Conservation (phyloP, 2,329 filamentous ascomycete species). For the Fusarium gaditjirri region DNA sequence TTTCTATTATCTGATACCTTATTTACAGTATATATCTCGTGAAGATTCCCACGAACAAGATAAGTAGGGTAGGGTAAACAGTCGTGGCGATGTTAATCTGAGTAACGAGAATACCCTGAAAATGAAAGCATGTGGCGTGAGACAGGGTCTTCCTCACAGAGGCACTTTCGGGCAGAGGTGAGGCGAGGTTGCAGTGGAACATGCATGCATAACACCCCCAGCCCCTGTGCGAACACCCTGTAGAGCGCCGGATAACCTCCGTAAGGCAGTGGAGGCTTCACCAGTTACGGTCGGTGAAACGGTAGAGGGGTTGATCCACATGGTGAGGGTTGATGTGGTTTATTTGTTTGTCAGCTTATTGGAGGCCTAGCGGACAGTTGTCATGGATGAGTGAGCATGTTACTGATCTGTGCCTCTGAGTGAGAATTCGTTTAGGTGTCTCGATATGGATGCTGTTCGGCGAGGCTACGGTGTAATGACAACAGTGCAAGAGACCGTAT, state of each 20-base stretch:
- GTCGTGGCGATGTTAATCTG: background rate
- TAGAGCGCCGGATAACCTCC: slow-evolving; percentile 27
- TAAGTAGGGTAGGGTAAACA: background rate
- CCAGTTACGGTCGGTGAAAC: slow-evolving; percentile 27
- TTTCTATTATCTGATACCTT: background rate
- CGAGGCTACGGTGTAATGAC: background rate
- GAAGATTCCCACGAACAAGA: background rate
- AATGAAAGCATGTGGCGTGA: background rate
- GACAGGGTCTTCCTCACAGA: background rate
- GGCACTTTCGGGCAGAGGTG: background rate
- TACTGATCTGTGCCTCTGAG: background rate
- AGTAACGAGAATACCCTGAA: background rate
- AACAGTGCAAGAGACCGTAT: background rate
- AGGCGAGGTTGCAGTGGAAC: slow-evolving; percentile 10
- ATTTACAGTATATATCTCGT: background rate
- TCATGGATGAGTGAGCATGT: slow-evolving; percentile 5
- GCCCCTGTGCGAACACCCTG: slow-evolving; percentile 21
- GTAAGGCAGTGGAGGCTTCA: slow-evolving; percentile 9
- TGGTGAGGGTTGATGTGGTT: background rate
- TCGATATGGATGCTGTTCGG: background rate
- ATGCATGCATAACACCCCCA: background rate
- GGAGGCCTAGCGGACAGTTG: background rate
- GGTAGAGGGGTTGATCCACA: slow-evolving; percentile 11
- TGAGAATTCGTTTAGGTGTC: background rate
- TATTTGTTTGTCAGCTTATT: background rate